These are phyloP conservation scores for Allantophomopsis cytisporea DNA, from an alignment of 2,329 filamentous ascomycete genomes.

Conservation along the genomic window DNA sequence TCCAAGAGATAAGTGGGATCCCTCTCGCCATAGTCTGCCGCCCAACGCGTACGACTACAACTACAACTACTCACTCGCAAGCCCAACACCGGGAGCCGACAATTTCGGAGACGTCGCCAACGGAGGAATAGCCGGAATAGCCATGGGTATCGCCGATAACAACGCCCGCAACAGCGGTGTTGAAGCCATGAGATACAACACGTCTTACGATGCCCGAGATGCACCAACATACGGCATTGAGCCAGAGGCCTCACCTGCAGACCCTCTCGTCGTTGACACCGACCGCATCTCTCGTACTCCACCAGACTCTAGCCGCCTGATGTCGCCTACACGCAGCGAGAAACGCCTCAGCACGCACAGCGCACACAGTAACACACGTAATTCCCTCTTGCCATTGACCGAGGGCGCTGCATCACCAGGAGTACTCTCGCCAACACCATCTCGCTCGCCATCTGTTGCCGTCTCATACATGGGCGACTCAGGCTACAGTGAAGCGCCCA, in stretches of 20 bases:
- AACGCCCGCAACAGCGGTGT: constrained; percentile 30
- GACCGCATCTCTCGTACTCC: too few relatives aligned
- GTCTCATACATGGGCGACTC: constrained; percentile 9
- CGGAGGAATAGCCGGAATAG: constrained; percentile 56
- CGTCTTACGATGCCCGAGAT: background rate
- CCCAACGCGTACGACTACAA: too few relatives aligned
- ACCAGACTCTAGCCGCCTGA: too few relatives aligned
- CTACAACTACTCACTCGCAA: too few relatives aligned
- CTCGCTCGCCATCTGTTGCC: constrained; percentile 11
- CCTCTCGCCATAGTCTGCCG: too few relatives aligned
- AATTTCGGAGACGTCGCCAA: constrained; percentile 49
- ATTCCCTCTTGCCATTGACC: constrained; percentile 15
- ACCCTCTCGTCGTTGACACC: too few relatives aligned
- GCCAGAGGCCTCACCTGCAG: background rate
- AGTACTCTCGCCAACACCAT: constrained; percentile 12
- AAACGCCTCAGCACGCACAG: background rate
- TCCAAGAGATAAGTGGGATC: too few relatives aligned
- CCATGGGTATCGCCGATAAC: constrained; percentile 49
- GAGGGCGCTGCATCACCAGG: constrained; percentile 14
- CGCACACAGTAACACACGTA: constrained; percentile 5
- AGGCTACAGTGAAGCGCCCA: constrained; percentile 13
- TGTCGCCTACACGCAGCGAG: too few relatives aligned
- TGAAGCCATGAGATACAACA: background rate
- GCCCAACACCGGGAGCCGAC: constrained; percentile 46
- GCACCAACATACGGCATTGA: background rate